A percentile compares a stretch with the other conserved stretches of the same genome.
Evolutionary conservation across 1,284 basidiomycete genomes (phyloP).

Genomic region (Tranzscheliella williamsii): DNA sequence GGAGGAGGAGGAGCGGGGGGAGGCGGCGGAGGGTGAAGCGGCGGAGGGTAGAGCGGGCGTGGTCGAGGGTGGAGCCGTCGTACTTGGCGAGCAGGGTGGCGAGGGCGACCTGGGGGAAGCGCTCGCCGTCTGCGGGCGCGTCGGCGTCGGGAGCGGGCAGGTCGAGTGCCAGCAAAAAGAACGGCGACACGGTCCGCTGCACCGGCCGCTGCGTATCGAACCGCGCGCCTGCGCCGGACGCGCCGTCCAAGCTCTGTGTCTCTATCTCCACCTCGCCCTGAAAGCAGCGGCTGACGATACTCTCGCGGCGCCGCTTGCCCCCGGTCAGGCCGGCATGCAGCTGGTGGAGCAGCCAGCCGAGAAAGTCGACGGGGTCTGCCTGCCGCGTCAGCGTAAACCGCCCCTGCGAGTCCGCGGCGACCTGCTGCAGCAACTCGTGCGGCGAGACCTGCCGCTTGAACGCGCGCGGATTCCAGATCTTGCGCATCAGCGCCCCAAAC

Average conservation of each 20-base stretch:
- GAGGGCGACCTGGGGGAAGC: constrained; percentile 94
- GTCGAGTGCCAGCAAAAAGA: constrained; percentile 92
- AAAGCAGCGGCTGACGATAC: constrained; percentile 86
- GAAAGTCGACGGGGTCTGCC: constrained; percentile 93
- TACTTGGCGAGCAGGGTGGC: constrained; percentile 92
- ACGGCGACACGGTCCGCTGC: constrained; percentile 82
- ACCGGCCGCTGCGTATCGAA: constrained; percentile 67
- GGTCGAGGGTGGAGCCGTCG: constrained; percentile 69
- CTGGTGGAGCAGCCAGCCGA: constrained; percentile 92
- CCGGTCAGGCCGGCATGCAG: constrained; percentile 91
- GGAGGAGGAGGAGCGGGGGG: constrained; percentile 89
- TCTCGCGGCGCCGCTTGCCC: constrained; percentile 36
- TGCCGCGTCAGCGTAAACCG: constrained; percentile 90
- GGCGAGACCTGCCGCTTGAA: constrained; percentile 97
- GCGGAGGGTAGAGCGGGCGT: constrained; percentile 60
- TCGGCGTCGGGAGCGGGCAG: too few species aligned
- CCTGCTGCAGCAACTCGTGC: constrained; percentile 97
- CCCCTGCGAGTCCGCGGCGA: constrained; percentile 80
- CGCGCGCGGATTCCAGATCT: constrained; percentile 77
- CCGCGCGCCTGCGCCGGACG: too few species aligned
- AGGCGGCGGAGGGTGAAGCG: constrained; percentile 85
- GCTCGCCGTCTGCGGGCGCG: constrained; percentile 85
- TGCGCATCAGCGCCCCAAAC: constrained; percentile 76
- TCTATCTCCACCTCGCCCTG: constrained; percentile 91
- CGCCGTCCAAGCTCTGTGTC: too few species aligned